Percentiles rank a stretch among this genome's conserved stretches.
Evolutionary conservation across 1,284 basidiomycete species (phyloP).

Genomic region (Boletus subluridellus): DNA sequence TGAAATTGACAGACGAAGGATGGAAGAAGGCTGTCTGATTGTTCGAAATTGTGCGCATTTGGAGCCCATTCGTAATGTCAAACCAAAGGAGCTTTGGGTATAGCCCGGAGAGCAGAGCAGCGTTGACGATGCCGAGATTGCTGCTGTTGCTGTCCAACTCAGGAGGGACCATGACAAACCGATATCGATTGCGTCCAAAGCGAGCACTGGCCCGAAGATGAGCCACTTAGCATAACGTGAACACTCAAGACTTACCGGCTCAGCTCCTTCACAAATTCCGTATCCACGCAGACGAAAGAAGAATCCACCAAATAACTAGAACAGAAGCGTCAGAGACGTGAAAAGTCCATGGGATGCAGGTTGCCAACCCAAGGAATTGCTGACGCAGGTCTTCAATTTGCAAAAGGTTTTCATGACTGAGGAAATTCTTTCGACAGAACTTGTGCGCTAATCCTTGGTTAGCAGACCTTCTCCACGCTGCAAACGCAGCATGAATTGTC

Average conservation of each 20-base stretch:
- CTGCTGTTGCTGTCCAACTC: constrained; percentile 70
- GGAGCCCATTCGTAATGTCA: constrained; percentile 53
- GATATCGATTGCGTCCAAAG: constrained; percentile 70
- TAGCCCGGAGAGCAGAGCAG: constrained; percentile 82
- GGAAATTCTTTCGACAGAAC: constrained; percentile 81
- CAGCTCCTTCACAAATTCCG: constrained; percentile 66
- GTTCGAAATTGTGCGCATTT: constrained; percentile 84
- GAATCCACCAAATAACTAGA: constrained; percentile 82
- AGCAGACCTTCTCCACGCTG: constrained; percentile 78
- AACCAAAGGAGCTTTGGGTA: constrained; percentile 88
- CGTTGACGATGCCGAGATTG: constrained; percentile 68
- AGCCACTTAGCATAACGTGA: not conserved
- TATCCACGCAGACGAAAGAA: constrained; percentile 74
- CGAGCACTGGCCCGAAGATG: constrained; percentile 51
- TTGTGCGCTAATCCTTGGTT: constrained; percentile 62
- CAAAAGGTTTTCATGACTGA: constrained; percentile 90
- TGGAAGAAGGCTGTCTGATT: constrained; percentile 84
- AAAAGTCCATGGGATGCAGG: not conserved
- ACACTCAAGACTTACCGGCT: constrained; percentile 47
- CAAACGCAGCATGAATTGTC: constrained; percentile 89
- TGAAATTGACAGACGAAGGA: constrained; percentile 92
- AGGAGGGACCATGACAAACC: constrained; percentile 74
- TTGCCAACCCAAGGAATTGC: constrained; percentile 75
- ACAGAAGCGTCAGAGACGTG: constrained; percentile 5
- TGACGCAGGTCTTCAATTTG: constrained; percentile 97